phyloP scores from a whole-genome alignment of 352 stramenopile species.

The Globisporangium ultimum region DNA sequence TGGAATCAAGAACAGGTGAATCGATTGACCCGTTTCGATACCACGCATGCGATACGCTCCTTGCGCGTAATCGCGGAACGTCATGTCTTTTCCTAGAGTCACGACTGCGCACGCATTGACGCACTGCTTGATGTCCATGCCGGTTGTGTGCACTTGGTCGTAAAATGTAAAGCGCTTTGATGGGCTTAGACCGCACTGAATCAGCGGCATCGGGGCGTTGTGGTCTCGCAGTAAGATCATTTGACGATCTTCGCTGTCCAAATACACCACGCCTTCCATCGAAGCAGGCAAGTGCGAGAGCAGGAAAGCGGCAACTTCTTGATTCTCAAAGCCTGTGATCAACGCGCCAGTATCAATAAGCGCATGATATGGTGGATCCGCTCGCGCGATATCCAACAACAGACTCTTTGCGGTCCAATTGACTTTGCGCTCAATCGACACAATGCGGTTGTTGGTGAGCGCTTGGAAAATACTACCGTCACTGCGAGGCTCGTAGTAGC shows the following conservation, averaged over 20 bases:
- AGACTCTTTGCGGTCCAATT: conserved; percentile 78
- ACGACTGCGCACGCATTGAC: conserved; percentile 86
- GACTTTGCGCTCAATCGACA: conserved; percentile 80
- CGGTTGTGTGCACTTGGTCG: conserved; percentile 93
- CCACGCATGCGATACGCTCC: conserved; percentile 91
- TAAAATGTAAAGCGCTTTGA: conserved; percentile 92
- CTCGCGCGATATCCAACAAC: conserved; percentile 71
- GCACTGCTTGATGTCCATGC: conserved; percentile 92
- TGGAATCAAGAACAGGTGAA: conserved; percentile 91
- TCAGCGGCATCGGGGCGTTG: conserved; percentile 92
- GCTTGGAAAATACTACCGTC: conserved; percentile 98
- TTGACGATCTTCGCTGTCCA: conserved; percentile 86
- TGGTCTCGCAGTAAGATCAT: conserved; percentile 94
- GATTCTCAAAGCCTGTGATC: conserved; percentile 90
- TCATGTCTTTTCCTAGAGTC: conserved; percentile 97
- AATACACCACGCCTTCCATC: conserved; percentile 91
- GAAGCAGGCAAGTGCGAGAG: conserved; percentile 62
- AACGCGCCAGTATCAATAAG: conserved; percentile 91
- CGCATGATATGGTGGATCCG: conserved; percentile 75
- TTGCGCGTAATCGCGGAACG: conserved; percentile 91
- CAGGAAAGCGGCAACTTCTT: conserved; percentile 84
- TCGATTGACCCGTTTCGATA: conserved; percentile 89
- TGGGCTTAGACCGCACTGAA: conserved; percentile 82
- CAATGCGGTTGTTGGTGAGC: conserved; percentile 92
- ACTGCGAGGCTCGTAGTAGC: conserved; percentile 97